Percentiles rank a stretch among this genome's conserved stretches.
phyloP scores from a whole-genome alignment of 805 yeast species.

The Nakazawaea populi region DNA sequence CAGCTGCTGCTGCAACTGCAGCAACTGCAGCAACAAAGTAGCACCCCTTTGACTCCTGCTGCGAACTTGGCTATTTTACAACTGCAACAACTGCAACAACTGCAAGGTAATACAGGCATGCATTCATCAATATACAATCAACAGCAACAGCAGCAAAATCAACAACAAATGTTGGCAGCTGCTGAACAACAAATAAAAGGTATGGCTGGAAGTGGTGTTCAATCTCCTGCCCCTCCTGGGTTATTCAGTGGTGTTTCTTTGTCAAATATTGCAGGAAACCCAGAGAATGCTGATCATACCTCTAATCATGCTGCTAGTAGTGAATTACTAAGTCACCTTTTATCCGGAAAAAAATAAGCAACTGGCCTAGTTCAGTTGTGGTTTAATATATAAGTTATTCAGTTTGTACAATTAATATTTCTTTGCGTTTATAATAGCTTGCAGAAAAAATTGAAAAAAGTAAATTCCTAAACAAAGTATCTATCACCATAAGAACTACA shows the following conservation, averaged over 20 bases:
- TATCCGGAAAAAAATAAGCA: conserved; percentile 60
- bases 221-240: conserved; percentile 76
- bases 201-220: conserved; percentile 28
- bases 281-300: conserved; percentile 7
- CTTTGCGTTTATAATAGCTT: too few species aligned
- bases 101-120: conserved; percentile 8
- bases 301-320: conserved; percentile 30
- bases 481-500: too few species aligned
- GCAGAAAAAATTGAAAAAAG: too few species aligned
- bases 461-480: too few species aligned
- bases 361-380: neutral
- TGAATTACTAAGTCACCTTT: conserved; percentile 76
- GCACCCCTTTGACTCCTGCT: conserved; percentile 11
- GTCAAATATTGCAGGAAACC: conserved; percentile 10
- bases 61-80: conserved; percentile 20
- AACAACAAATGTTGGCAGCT: conserved; percentile 19
- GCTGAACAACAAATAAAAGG: conserved; percentile 9
- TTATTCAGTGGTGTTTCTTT: conserved; percentile 29
- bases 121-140: conserved; percentile 17
- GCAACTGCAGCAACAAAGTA: conserved; percentile 12
- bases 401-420: too few species aligned
- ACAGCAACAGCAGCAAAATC: conserved; percentile 28
- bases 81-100: conserved; percentile 32
- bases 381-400: too few species aligned
- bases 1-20: conserved; percentile 11